Evolutionary conservation across 257 asterid species (phyloP).

Genomic region (Coffea canephora): DNA sequence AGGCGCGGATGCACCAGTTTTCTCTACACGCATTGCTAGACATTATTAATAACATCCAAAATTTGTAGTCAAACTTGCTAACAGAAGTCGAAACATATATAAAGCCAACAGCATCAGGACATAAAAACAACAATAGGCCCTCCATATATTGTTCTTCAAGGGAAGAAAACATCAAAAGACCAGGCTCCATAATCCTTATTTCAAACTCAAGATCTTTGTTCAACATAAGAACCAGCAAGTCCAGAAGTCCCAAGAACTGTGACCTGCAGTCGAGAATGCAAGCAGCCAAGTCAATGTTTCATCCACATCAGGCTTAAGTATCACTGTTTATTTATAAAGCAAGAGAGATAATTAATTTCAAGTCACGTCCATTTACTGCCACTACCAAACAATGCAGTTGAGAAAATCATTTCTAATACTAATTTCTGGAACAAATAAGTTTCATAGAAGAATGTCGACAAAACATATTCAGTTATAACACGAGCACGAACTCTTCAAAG

Average conservation of each 20-base stretch:
- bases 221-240: slow-evolving; percentile 92
- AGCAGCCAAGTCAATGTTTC: not conserved
- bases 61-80: slow-evolving; percentile 18
- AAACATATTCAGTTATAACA: not conserved
- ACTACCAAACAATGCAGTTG: not conserved
- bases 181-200: slow-evolving; percentile 7
- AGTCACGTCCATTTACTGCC: not conserved
- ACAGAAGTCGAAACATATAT: slow-evolving; percentile 21
- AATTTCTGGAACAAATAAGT: not conserved
- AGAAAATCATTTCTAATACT: not conserved
- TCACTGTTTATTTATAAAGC: not conserved
- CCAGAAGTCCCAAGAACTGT: slow-evolving; percentile 96
- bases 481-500: not conserved
- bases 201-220: slow-evolving; percentile 68
- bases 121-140: slow-evolving; percentile 8
- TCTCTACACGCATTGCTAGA: not conserved
- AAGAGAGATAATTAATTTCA: not conserved
- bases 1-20: not conserved
- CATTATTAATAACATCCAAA: slow-evolving; percentile 13
- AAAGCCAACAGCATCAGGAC: slow-evolving; percentile 20
- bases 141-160: not conserved
- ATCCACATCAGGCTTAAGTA: not conserved
- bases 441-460: not conserved
- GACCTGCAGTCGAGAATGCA: slow-evolving; percentile 50
- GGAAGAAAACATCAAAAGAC: slow-evolving; percentile 1